Conservation (phyloP, 148 eudicot species). For the Pouteria glomerata region DNA sequence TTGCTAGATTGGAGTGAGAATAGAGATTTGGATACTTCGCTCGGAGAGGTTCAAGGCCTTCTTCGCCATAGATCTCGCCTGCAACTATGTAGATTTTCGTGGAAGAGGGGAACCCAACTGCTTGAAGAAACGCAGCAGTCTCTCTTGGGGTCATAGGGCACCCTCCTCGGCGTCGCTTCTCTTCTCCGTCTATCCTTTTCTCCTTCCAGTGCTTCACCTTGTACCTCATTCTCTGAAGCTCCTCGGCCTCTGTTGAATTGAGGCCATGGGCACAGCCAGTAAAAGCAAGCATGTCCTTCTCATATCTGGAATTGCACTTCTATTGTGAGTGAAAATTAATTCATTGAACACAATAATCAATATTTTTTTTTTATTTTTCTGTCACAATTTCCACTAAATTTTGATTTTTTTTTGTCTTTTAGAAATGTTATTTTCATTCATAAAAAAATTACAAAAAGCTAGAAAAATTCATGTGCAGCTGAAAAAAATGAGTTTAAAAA, state of each 20-base stretch:
- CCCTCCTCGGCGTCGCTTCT: constrained; percentile 35
- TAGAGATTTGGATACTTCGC: constrained; percentile 34
- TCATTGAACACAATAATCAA: background rate
- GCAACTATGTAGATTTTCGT: constrained; percentile 57
- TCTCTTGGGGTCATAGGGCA: constrained; percentile 68
- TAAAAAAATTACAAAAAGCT: no score
- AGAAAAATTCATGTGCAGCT: no score
- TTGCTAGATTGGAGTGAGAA: constrained; percentile 39
- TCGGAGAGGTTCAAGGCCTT: constrained; percentile 28
- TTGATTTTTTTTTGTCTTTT: no score
- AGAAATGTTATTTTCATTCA: no score
- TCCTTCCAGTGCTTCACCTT: constrained; percentile 47
- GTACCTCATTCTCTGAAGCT: constrained; percentile 36
- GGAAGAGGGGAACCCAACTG: constrained; percentile 42
- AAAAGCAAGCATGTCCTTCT: constrained; percentile 61
- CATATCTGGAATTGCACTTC: constrained; percentile 30
- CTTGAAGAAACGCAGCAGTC: constrained; percentile 49
- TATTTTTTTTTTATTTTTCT: no score
- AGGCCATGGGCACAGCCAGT: constrained; percentile 54
- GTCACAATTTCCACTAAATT: no score
- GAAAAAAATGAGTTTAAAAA: no score
- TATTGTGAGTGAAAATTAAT: background rate
- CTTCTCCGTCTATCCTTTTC: constrained; percentile 37
- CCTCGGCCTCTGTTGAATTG: constrained; percentile 31
- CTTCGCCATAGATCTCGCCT: constrained; percentile 47